These are phyloP conservation scores for Cystobasidium tubakii DNA, from an alignment of 768 basidiomycete genomes.

Conservation along the genomic window DNA sequence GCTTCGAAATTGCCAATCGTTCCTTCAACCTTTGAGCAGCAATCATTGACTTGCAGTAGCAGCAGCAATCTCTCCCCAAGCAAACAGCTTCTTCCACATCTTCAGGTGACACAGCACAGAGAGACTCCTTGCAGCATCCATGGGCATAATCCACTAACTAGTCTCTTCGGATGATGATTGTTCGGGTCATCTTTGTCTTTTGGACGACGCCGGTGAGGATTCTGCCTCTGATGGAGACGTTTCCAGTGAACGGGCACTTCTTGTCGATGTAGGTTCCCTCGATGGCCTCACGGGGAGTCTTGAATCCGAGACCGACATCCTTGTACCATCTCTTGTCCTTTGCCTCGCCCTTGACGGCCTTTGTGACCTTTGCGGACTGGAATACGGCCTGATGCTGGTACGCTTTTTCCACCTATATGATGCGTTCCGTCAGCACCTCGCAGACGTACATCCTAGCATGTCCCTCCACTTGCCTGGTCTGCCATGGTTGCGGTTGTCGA, in stretches of 20 bases:
- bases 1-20: too few species aligned
- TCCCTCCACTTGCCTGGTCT: not conserved
- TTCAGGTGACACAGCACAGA: not conserved
- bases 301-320: conserved; percentile 62
- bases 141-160: conserved; percentile 41
- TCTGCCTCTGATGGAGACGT: conserved; percentile 95
- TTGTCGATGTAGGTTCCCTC: conserved; percentile 94
- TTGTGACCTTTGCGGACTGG: conserved; percentile 89
- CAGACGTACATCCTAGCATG: not conserved
- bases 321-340: conserved; percentile 99
- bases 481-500: conserved; percentile 7
- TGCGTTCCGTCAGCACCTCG: not conserved
- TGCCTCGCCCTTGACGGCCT: conserved; percentile 80
- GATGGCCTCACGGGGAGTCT: conserved; percentile 92
- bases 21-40: too few species aligned
- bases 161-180: conserved; percentile 79
- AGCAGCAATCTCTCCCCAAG: not conserved
- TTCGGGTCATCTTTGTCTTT: conserved; percentile 99
- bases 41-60: too few species aligned
- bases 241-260: conserved; percentile 98
- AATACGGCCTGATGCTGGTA: conserved; percentile 98
- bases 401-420: conserved; percentile 64
- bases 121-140: not conserved
- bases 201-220: conserved; percentile 96
- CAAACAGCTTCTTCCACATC: not conserved